Conservation (phyloP, 2,329 filamentous ascomycete genomes). For the Beauveria asiatica region DNA sequence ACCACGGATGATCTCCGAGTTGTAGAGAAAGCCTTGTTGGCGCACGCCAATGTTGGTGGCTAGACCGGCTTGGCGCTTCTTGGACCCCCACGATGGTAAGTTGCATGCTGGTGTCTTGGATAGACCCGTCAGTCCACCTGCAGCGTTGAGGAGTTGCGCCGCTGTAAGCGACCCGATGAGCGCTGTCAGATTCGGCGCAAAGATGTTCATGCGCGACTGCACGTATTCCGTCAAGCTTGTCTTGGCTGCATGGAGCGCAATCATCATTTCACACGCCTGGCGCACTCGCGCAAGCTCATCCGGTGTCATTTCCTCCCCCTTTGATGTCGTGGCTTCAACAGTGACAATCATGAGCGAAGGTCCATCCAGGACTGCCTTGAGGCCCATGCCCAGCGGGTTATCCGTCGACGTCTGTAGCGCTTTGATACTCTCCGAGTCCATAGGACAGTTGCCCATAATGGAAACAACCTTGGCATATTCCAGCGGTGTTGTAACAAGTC, state of each 20-base stretch:
- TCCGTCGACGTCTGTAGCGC: conserved; percentile 65
- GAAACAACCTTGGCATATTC: conserved; percentile 94
- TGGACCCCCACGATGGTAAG: conserved; percentile 80
- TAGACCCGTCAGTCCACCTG: conserved; percentile 78
- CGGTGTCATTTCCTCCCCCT: conserved; percentile 68
- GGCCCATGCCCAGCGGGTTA: conserved; percentile 66
- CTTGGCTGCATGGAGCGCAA: conserved; percentile 83
- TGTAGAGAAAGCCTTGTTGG: conserved; percentile 88
- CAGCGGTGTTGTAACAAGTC: conserved; percentile 79
- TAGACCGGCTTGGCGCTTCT: conserved; percentile 74
- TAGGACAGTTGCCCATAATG: conserved; percentile 84
- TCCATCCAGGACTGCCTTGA: conserved; percentile 77
- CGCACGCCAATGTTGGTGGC: conserved; percentile 88
- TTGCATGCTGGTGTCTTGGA: conserved; percentile 94
- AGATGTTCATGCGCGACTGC: conserved; percentile 91
- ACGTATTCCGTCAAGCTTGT: conserved; percentile 85
- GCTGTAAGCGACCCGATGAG: conserved; percentile 89
- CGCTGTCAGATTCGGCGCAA: conserved; percentile 86
- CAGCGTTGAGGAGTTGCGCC: conserved; percentile 91
- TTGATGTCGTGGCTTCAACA: conserved; percentile 84
- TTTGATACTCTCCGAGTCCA: conserved; percentile 76
- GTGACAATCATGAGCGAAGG: conserved; percentile 93
- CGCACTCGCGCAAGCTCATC: conserved; percentile 66
- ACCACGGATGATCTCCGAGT: conserved; percentile 79
- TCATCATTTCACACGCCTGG: conserved; percentile 75